Base-by-base conservation (phyloP, 1,284 basidiomycete genomes). In the Rhodotorula sp. region DNA sequence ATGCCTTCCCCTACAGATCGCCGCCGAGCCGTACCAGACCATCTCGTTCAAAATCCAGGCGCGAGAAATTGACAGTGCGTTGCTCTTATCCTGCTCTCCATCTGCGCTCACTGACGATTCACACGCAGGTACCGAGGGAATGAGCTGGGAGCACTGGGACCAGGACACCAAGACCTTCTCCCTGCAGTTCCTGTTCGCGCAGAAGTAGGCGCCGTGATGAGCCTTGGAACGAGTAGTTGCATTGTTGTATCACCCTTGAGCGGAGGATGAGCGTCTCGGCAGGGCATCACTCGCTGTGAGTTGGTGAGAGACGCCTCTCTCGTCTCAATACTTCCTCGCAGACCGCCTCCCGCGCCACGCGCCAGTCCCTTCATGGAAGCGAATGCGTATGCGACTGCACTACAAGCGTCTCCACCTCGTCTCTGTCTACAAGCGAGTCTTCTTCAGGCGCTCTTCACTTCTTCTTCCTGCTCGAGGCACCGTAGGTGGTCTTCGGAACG, bases 91-190 rank as follows among this genome's bases (percentile, higher is more conserved):
- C 34, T 28, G 20, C 7, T 30, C n/a, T 31, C 24, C 10, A 11
- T 6, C 16, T n/a, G 11, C 15, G 18, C n/a, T 16, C 31, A 16
- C n/a, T 28, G 50, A 48, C n/a, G 20, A 2, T 2, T 9, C 22
- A 5, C 31, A 2, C 28, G 7, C 62, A 70, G 61, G 89, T 56
- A 89, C 92, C 65, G 92, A 95, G 77, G 90, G 89, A 73, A 92
- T 90, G 89, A 91, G 90, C 77, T 97, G 94, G 94, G 94, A 93
- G 54, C 91, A 95, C 79, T 96, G 94, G 94, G 94, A 96, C 80
- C 87, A 89, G 28, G 94, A 97, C 79, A 94, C 93, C 58, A 95
- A 95, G 82, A 92, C 95, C 81, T 44, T 73, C 26, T 69, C 67
- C 31, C 62, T 75, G 53, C 73, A 75, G 60, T 75, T 75, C 69